Conservation (phyloP, 371 early-diverging fungal genomes). For the Lichtheimia corymbifera region DNA sequence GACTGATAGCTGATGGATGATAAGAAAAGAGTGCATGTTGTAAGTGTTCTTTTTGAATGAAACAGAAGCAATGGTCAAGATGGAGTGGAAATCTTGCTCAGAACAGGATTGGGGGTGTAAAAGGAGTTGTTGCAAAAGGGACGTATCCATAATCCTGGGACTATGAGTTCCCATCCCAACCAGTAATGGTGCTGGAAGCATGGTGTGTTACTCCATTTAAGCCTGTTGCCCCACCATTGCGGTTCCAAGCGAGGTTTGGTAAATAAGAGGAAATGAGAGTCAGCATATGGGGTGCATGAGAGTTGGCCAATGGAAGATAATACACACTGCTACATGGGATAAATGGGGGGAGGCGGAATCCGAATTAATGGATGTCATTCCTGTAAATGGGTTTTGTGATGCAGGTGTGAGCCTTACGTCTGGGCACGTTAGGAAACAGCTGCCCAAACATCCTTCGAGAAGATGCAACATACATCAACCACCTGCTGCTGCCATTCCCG, state of each 20-base stretch:
- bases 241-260: not conserved
- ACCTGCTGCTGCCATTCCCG: not conserved
- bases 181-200: not conserved
- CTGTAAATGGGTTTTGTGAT: slow-evolving; percentile 3
- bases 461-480: too few species aligned
- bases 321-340: not conserved
- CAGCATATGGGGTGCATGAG: slow-evolving; percentile 2
- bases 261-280: not conserved
- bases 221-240: too few species aligned
- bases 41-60: too few species aligned
- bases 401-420: too few species aligned
- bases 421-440: too few species aligned
- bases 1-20: too few species aligned
- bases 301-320: slow-evolving; percentile 1
- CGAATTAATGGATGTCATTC: slow-evolving; percentile 9
- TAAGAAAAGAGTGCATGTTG: too few species aligned
- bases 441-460: too few species aligned
- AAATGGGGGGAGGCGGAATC: slow-evolving; percentile 10
- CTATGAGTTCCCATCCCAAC: slow-evolving; percentile 5
- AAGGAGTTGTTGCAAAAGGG: not conserved
- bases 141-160: slow-evolving; percentile 4
- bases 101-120: not conserved
- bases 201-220: slow-evolving; percentile 5
- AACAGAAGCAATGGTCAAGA: too few species aligned
- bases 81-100: too few species aligned